These are phyloP conservation scores for Coprinopsis sp. DNA, from an alignment of 768 basidiomycete genomes.

Conservation along the genomic window DNA sequence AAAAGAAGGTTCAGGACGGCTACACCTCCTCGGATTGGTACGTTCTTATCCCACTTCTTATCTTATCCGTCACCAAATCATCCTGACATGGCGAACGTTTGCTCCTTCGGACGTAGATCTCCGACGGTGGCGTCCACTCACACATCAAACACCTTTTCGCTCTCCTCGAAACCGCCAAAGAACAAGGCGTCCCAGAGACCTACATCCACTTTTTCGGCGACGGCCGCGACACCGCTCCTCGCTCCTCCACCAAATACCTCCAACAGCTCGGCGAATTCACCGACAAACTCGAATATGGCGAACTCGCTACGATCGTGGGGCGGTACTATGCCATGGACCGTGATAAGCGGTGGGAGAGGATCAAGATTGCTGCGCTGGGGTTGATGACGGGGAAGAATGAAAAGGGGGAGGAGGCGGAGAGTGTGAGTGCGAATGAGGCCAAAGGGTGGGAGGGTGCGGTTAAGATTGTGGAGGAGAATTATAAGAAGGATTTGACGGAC, in stretches of 20 bases:
- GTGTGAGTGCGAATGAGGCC: not conserved
- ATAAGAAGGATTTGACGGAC: constrained; percentile 83
- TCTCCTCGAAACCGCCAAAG: too few species aligned
- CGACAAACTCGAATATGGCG: constrained; percentile 70
- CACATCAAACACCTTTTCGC: constrained; percentile 89
- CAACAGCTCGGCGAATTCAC: constrained; percentile 75
- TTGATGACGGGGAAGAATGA: constrained; percentile 70
- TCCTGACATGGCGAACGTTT: not conserved
- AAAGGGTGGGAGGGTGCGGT: constrained; percentile 53
- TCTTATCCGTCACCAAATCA: constrained; percentile 1
- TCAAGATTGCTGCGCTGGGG: constrained; percentile 86
- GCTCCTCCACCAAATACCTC: constrained; percentile 73
- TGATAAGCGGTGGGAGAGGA: constrained; percentile 93
- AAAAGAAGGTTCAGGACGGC: constrained; percentile 74
- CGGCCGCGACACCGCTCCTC: constrained; percentile 91
- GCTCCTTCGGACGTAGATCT: constrained; percentile 66
- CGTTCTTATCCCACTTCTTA: constrained; percentile 71
- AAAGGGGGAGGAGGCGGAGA: constrained; percentile 28
- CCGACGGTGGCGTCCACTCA: constrained; percentile 94
- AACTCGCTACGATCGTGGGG: constrained; percentile 84
- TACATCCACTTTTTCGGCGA: too few species aligned
- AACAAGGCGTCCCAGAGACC: too few species aligned
- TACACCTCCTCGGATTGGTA: constrained; percentile 87
- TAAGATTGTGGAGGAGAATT: constrained; percentile 66
- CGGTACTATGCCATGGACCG: constrained; percentile 97